Conservation (phyloP, 306 rosid genomes). For the Datisca glomerata region DNA sequence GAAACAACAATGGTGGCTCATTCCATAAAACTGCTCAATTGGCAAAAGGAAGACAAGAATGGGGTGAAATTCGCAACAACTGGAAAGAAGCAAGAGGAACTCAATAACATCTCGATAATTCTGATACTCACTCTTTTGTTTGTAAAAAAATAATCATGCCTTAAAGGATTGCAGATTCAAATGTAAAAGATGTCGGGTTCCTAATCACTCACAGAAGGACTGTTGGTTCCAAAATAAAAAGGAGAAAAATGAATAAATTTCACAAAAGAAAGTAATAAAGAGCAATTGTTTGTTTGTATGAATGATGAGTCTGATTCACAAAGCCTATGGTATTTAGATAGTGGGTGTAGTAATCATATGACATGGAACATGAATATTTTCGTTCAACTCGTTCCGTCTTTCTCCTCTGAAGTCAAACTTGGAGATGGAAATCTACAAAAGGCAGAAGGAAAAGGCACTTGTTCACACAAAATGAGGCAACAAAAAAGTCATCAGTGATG, state of each 20-base stretch:
- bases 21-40: background rate
- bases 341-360: conserved; percentile 1
- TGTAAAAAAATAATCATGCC: background rate
- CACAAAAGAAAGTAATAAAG: background rate
- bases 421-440: background rate
- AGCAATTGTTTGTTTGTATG: background rate
- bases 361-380: background rate
- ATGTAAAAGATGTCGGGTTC: background rate
- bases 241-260: background rate
- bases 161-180: background rate
- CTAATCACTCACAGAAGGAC: background rate
- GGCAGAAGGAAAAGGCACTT: background rate
- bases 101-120: too few species aligned
- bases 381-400: background rate
- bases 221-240: background rate
- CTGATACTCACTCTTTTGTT: too few species aligned
- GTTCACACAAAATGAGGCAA: background rate
- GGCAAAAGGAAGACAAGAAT: background rate
- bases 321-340: background rate
- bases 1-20: background rate
- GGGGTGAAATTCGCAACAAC: background rate
- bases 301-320: background rate
- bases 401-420: background rate
- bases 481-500: background rate
- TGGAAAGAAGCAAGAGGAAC: background rate